Evolutionary conservation across 805 yeast genomes (phyloP), one percentile per base, ranked within the genome.

Genomic region (Zygotorulaspora sp.): DNA sequence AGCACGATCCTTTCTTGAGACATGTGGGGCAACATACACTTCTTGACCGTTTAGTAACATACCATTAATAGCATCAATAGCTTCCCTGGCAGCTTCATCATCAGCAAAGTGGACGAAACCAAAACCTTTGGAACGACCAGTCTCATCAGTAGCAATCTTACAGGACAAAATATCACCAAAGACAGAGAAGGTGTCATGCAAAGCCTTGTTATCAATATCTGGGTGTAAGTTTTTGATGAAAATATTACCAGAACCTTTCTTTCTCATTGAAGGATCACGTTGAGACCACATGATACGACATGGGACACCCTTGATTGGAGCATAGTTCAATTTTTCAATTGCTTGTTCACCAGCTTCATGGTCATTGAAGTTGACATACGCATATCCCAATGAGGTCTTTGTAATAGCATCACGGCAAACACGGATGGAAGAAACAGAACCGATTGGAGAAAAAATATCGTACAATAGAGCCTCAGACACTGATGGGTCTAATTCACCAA

Each of bases 281-380:
- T 92, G 97, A 53, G 97, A 88, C 97, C 97, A 88, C 97, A 92
- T 92, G 74, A 92, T 90, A 71, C 98, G 87, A 73, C 97, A 88
- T 59, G 96, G 88, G 62, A 83, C 86, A 62, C 96, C 97, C 68
- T 89, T 89, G 71, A 92, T 80, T 59, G 79, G 79, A 43, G 88
- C 70, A 75, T 92, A 92, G 86, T 90, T 92, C 70, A 92, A 78
- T 70, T 87, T 92, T 64, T 88, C 95, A 65, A 92, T 74, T 47
- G 98, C 98, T 62, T 76, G 80, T 71, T 82, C 88, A 62, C 96
- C 97, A 62, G 92, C 97, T 49, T 75, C 84, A 53, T 75, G 70
- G 67, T 81, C 78, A 72, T 82, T 88, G 81, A 73, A 92, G 83
- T 92, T 92, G 60, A 92, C 96, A 72, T 92, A 92, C 58, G 96